A percentile compares a stretch with the other conserved stretches of the same genome.
Conservation (phyloP, 305 asterid genomes). For the Withania somnifera region DNA sequence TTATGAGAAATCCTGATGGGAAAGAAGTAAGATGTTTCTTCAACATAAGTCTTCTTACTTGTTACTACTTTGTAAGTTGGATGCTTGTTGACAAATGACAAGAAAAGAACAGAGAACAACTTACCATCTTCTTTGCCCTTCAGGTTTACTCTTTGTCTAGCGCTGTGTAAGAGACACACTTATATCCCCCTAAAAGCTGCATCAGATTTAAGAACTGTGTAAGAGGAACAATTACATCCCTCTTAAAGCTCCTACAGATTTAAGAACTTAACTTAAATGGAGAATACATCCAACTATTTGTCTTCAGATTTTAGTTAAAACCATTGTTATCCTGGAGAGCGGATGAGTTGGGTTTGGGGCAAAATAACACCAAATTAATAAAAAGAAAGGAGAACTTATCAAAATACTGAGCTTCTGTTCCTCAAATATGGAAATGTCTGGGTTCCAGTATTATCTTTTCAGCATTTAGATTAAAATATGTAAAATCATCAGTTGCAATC, state of each 20-base stretch:
- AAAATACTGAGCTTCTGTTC: not conserved
- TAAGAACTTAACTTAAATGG: not conserved
- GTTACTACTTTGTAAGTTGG: not conserved
- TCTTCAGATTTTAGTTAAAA: not conserved
- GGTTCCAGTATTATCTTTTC: not conserved
- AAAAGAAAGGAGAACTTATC: not conserved
- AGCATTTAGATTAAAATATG: not conserved
- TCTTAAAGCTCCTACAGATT: not conserved
- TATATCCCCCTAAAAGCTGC: not conserved
- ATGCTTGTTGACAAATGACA: not conserved
- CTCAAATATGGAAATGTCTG: not conserved
- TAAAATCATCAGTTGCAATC: not conserved
- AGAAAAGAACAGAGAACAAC: not conserved
- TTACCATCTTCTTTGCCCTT: not conserved
- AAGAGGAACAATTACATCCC: not conserved
- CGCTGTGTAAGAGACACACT: not conserved
- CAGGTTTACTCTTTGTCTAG: not conserved
- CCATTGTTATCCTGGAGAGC: not conserved
- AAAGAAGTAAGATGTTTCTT: constrained; percentile 65
- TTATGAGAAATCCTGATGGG: constrained; percentile 96
- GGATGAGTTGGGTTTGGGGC: not conserved
- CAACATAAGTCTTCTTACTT: not conserved
- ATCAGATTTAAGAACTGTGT: not conserved
- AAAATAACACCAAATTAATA: not conserved
- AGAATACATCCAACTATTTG: not conserved